These are phyloP conservation scores for Phytophthora ramorum DNA, from an alignment of 352 stramenopile genomes.

Conservation along the genomic window DNA sequence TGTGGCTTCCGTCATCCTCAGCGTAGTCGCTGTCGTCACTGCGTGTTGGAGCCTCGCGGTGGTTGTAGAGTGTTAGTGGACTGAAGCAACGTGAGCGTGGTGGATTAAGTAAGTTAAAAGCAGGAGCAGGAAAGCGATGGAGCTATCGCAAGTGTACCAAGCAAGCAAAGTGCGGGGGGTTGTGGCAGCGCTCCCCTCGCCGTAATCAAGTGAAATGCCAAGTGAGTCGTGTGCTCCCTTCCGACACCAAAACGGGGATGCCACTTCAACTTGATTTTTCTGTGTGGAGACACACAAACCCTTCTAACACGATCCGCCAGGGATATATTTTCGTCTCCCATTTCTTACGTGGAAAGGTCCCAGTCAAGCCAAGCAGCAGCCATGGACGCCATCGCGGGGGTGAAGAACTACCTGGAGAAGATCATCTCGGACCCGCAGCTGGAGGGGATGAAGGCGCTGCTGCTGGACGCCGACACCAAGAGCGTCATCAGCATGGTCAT, in stretches of 20 bases:
- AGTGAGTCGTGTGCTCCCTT: neutral
- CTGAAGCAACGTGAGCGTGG: constrained; percentile 1
- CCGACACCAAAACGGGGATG: too few relatives aligned
- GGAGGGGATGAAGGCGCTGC: constrained; percentile 97
- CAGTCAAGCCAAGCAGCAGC: constrained; percentile 32
- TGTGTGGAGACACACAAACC: neutral
- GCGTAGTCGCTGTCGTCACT: constrained; percentile 55
- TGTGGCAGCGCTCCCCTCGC: neutral
- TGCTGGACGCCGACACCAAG: constrained; percentile 96
- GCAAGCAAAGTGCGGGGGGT: neutral
- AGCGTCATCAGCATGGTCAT: constrained; percentile 96
- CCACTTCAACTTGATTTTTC: constrained; percentile 14
- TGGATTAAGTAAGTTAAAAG: constrained; percentile 11
- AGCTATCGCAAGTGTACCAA: constrained; percentile 5
- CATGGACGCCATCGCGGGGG: constrained; percentile 80
- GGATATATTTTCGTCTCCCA: constrained; percentile 18
- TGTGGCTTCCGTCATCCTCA: constrained; percentile 47
- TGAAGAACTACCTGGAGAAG: constrained; percentile 84
- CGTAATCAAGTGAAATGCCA: constrained; percentile 1
- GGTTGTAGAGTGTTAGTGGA: constrained; percentile 44
- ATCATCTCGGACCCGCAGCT: constrained; percentile 84
- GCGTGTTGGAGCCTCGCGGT: constrained; percentile 58
- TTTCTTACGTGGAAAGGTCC: constrained; percentile 17
- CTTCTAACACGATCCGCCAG: neutral
- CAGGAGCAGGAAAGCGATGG: constrained; percentile 3